Evolutionary conservation across 2,329 filamentous ascomycete species (phyloP), one percentile per base, ranked within the genome.

Genomic region (Ceratocystis cubensis): DNA sequence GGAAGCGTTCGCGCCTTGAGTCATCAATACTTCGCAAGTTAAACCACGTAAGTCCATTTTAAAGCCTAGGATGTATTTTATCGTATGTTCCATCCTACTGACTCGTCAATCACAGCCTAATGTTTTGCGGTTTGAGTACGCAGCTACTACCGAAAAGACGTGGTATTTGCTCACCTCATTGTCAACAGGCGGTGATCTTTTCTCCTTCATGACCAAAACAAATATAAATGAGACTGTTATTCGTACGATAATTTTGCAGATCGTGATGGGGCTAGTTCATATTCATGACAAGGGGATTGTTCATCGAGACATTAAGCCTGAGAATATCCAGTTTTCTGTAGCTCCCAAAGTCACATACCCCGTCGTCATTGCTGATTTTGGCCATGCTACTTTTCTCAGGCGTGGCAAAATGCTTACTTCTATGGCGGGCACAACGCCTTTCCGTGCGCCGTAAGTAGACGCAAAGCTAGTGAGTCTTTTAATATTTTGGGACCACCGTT

Each of bases 161-260:
- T 68, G 80, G 44, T 84, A 82, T 67, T 79, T 80, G 0, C 84
- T 86, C 67, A 82, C 79, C 1, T 81, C 85, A 63, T 75, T 86
- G 45, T 83, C 83, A 0, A 76, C 79, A 3, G 79, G 83, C 0
- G 81, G 81, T 0, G 81, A 84, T 69, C 72, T 83, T 2, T 80
- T 78, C 72, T 82, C 81, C 0, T 78, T 81, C 20, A 71, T 80
- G 8, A 72, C 72, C 2, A 33, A 66, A 10, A 59, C 57, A 13
- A 15, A 56, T 28, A 45, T 65, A 30, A 61, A 46, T 7, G 67
- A 68, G 50, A 48, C 56, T 15, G 59, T 64, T 10, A 30, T 68
- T 17, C 48, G 67, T 17, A 64, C 78, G 69, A 77, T 83, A 25
- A 71, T 81, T 7, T 73, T 76, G 2, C 81, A 83, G 70, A 72